Evolutionary conservation across 164 flowering plant genomes (phyloP).

Genomic region (Vitis amurensis): DNA sequence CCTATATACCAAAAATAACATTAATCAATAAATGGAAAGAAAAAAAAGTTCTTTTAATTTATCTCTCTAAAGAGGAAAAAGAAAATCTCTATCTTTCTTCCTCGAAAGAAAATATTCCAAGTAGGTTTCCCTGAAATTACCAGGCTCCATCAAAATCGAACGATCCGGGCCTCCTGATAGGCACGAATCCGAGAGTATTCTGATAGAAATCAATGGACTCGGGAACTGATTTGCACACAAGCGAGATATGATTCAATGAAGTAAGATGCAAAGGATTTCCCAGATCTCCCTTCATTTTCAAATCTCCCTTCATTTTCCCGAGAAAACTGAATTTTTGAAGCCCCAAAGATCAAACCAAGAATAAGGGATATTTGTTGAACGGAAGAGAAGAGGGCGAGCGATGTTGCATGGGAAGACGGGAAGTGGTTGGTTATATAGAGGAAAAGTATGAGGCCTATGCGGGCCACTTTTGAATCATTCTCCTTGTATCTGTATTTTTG

Average conservation of each 20-base stretch:
- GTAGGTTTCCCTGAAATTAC: conserved; percentile 24
- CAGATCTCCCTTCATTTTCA: conserved; percentile 33
- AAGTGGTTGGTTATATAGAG: no score
- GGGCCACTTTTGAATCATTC: no score
- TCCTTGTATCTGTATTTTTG: no score
- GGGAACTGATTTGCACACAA: conserved; percentile 62
- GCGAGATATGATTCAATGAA: conserved; percentile 77
- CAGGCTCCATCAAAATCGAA: conserved; percentile 86
- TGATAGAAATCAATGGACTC: conserved; percentile 64
- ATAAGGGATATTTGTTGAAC: neutral
- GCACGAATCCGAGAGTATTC: conserved; percentile 67
- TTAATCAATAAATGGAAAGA: neutral
- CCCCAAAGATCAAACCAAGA: neutral
- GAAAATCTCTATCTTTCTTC: neutral
- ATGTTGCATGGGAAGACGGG: no score
- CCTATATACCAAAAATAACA: conserved; percentile 30
- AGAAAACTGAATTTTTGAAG: neutral
- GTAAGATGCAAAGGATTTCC: conserved; percentile 55
- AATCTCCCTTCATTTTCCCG: conserved; percentile 32
- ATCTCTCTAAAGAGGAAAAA: neutral
- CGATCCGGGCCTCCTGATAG: conserved; percentile 75
- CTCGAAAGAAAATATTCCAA: no score
- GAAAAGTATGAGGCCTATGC: no score
- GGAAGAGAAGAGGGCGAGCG: neutral
- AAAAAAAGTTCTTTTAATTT: neutral